Base-by-base conservation (phyloP, 2,329 filamentous ascomycete species). In the Pyrenochaeta sp. region DNA sequence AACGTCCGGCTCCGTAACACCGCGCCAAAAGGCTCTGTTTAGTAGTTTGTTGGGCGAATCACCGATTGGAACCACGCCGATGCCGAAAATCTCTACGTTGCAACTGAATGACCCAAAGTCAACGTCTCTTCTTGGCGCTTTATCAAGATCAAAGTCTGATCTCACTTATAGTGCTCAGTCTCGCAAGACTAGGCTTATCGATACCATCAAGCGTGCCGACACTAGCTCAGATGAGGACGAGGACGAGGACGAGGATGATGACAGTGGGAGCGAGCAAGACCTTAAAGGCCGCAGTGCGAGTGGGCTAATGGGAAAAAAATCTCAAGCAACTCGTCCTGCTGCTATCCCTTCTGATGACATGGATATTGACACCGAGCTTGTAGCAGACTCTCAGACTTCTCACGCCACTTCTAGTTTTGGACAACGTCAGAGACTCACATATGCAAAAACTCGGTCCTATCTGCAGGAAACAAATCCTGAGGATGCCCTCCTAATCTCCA, bases 391-490 rank as follows among this genome's bases (percentile, higher is more conserved):
- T 11, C 71, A 75, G 44, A 53, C 66, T 10, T 73, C 68, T 9
- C 67, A 72, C 48, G 49, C 42, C 11, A 44, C 60, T 9, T 43
- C 63, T 29, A 59, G 58, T 18, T 33, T 59, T 53, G 49, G 62
- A 15, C 55, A 49, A 33, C 59, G 78, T 2, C 74, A 79, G 4
- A 83, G 76, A 60, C 74, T 85, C 37, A 89, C 86, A 2, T 89
- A 89, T 69, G 82, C 83, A 12, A 81, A 81, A 32, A 79, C 83
- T 58, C 79, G 86, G 40, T 86, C 85, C 1, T 85, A 87, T 56
- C 72, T 87, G n/a, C 79, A 82, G 59, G 84, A 87, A 56, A 68
- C 77, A 39, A 78, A 74, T 23, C 63, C 78, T 2, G 79, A 82
- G 42, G 76, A 77, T 47, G 64, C 63, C 1, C 57, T 74, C 11